Evolutionary conservation across 2,329 filamentous ascomycete genomes (phyloP), one percentile per base, ranked within the genome.

Genomic region (Curvularia sp.): DNA sequence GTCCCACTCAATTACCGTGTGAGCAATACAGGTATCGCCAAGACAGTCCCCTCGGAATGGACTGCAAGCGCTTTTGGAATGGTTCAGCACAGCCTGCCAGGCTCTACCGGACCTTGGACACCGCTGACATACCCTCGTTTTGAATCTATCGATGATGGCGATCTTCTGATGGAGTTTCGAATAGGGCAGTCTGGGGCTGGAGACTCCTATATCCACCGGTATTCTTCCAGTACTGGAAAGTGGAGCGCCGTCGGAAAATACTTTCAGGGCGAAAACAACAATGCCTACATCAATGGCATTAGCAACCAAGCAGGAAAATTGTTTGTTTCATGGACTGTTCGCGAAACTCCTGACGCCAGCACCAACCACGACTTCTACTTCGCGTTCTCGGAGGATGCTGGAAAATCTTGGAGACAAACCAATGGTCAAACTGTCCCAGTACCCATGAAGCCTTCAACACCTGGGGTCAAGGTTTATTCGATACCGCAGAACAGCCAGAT

Each of bases 361-460:
- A 84, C 83, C 13, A 84, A 84, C 61, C 79, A 82, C 61, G 74
- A 83, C 56, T 77, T 84, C 42, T 83, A 81, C 68, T 82, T 82
- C 54, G 80, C 81, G 2, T 78, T 80, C 57, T 81, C 80, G n/a
- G 76, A 80, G 18, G 80, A 83, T 57, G 69, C 73, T 19, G 82
- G 81, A 0, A 63, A 63, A 1, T 78, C 69, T 0, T 84, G 82
- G 81, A 77, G 73, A 32, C 79, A 78, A n/a, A 76, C 76, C 0
- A 69, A 67, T 1, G 77, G 77, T 0, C 64, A 68, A 2, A 56
- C 73, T 2, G 71, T 83, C 18, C 73, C 80, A 0, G 74, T 77
- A 45, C 78, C 79, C 12, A 78, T 83, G 10, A 69, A 65, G 1
- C 81, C 81, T 0, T 73, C 72, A 0, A 74, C 78, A 0, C 56